phyloP scores from a whole-genome alignment of 2,329 filamentous ascomycete species.

The Alternaria rosae region DNA sequence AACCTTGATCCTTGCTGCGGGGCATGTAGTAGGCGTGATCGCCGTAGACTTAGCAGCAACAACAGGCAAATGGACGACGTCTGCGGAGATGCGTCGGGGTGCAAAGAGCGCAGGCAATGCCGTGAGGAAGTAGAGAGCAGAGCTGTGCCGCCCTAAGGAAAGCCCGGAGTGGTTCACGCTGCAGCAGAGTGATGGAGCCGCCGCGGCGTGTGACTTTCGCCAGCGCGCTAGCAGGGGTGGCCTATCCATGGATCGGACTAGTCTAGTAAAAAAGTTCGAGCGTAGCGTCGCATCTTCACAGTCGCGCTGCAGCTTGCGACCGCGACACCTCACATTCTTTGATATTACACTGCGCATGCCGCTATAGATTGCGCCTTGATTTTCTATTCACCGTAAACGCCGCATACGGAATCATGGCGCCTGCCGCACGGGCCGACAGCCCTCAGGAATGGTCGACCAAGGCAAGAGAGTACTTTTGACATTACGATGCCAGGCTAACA shows the following conservation, averaged over 20 bases:
- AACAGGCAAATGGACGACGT: slow-evolving; percentile 34
- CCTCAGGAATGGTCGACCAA: slow-evolving; percentile 75
- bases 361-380: slow-evolving; percentile 12
- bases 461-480: slow-evolving; percentile 4
- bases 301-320: slow-evolving; percentile 6
- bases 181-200: slow-evolving; percentile 30
- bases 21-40: slow-evolving; percentile 43
- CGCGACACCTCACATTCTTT: slow-evolving; percentile 1
- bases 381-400: neutral
- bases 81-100: slow-evolving; percentile 23
- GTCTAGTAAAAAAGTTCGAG: slow-evolving; percentile 19
- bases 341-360: slow-evolving; percentile 1
- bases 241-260: slow-evolving; percentile 16
- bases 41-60: slow-evolving; percentile 31
- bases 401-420: slow-evolving; percentile 34
- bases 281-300: slow-evolving; percentile 12
- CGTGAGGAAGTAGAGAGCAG: slow-evolving; percentile 21
- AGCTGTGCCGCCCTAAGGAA: slow-evolving; percentile 42
- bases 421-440: slow-evolving; percentile 53
- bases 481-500: neutral
- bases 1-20: slow-evolving; percentile 48
- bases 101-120: slow-evolving; percentile 28
- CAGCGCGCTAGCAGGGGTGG: slow-evolving; percentile 20
- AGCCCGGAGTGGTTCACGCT: slow-evolving; percentile 30
- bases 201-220: slow-evolving; percentile 27